Evolutionary conservation across 1,139 yeast species (phyloP).

Genomic region (Ogataea hybrid): DNA sequence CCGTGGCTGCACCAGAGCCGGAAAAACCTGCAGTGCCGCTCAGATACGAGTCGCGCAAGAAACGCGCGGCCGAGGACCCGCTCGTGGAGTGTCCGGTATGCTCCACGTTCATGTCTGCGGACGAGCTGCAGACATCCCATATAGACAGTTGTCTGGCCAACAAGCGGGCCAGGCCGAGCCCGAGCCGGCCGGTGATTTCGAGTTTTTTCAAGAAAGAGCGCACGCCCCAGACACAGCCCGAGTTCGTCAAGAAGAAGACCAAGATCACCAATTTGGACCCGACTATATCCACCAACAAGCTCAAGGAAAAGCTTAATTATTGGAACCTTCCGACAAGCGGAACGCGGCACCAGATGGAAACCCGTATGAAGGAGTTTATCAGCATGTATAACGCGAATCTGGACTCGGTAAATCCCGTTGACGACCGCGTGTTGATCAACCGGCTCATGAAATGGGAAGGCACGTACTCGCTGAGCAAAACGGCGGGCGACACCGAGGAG

Average conservation of each 20-base stretch:
- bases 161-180: slow-evolving; percentile 15
- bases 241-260: slow-evolving; percentile 15
- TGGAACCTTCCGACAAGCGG: slow-evolving; percentile 64
- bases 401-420: slow-evolving; percentile 69
- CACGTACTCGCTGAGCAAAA: slow-evolving; percentile 19
- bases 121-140: slow-evolving; percentile 60
- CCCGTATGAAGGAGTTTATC: slow-evolving; percentile 75
- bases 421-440: slow-evolving; percentile 51
- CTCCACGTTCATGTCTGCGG: slow-evolving; percentile 50
- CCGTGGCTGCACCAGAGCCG: slow-evolving; percentile 1
- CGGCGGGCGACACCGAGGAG: slow-evolving; percentile 10
- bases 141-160: slow-evolving; percentile 62
- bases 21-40: slow-evolving; percentile 9
- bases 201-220: slow-evolving; percentile 16
- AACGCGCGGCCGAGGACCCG: slow-evolving; percentile 22
- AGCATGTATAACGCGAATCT: slow-evolving; percentile 80
- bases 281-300: slow-evolving; percentile 53
- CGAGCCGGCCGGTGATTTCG: slow-evolving; percentile 10
- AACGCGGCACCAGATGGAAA: slow-evolving; percentile 58
- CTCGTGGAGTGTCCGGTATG: slow-evolving; percentile 74
- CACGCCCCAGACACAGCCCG: slow-evolving; percentile 25
- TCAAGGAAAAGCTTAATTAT: slow-evolving; percentile 58
- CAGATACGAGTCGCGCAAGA: slow-evolving; percentile 15
- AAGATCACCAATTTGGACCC: slow-evolving; percentile 51
- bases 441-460: slow-evolving; percentile 71